Evolutionary conservation across 1,284 basidiomycete genomes (phyloP).

Genomic region (Moesziomyces antarcticus): DNA sequence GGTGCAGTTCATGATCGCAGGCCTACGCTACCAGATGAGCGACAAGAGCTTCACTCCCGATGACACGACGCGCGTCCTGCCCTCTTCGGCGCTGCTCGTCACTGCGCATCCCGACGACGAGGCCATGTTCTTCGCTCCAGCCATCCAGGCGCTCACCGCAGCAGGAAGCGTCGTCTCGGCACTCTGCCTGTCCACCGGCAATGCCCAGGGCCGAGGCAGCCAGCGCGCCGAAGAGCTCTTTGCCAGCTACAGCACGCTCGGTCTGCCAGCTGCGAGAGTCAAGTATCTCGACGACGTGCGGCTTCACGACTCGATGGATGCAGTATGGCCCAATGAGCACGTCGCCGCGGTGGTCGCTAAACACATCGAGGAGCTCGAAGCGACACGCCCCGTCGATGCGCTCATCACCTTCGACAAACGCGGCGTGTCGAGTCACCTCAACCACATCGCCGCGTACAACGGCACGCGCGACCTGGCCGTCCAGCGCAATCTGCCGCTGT

Average conservation of each 20-base stretch:
- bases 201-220: conserved; percentile 83
- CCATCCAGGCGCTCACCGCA: conserved; percentile 73
- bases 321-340: conserved; percentile 75
- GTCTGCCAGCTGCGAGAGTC: conserved; percentile 74
- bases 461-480: conserved; percentile 38
- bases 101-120: conserved; percentile 94
- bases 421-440: conserved; percentile 88
- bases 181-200: conserved; percentile 73
- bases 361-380: conserved; percentile 70
- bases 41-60: conserved; percentile 7
- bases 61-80: conserved; percentile 13
- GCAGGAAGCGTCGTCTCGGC: conserved; percentile 67
- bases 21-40: conserved; percentile 17
- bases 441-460: conserved; percentile 81
- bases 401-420: conserved; percentile 87
- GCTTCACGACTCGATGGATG: conserved; percentile 81
- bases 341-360: conserved; percentile 75
- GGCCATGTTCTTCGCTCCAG: conserved; percentile 89
- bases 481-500: conserved; percentile 60
- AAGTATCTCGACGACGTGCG: conserved; percentile 77
- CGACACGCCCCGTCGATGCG: conserved; percentile 62
- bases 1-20: conserved; percentile 36
- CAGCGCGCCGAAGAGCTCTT: conserved; percentile 76
- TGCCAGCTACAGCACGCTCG: conserved; percentile 71
- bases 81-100: conserved; percentile 72